Percentiles rank a stretch among this genome's conserved stretches.
These are phyloP conservation scores for Phialophora chinensis DNA, from an alignment of 2,329 filamentous ascomycete genomes.

Conservation along the genomic window DNA sequence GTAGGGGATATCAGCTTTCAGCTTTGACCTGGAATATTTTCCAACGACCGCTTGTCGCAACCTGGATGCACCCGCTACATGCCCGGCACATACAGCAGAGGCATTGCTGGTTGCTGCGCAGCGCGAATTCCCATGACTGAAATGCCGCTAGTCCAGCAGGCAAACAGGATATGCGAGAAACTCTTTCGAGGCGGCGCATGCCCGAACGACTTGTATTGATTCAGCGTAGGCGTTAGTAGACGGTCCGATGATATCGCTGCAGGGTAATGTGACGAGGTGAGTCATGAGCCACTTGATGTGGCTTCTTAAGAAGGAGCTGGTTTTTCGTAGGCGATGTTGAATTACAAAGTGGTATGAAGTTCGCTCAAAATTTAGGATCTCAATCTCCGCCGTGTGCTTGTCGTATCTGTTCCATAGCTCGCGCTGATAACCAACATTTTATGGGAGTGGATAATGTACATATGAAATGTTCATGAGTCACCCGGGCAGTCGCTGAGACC, in stretches of 20 bases:
- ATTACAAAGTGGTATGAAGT: constrained; percentile 7
- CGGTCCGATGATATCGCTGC: background rate
- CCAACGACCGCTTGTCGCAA: background rate
- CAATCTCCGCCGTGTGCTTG: background rate
- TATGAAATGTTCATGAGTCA: constrained; percentile 1
- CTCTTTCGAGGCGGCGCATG: background rate
- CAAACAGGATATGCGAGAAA: background rate
- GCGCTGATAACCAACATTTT: background rate
- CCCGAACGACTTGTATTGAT: background rate
- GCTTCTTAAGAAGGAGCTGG: background rate
- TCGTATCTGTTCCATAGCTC: background rate
- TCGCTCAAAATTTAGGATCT: background rate
- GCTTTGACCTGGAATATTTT: background rate
- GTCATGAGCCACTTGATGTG: background rate
- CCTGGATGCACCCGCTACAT: background rate
- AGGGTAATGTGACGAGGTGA: background rate
- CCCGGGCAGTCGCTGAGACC: constrained; percentile 35
- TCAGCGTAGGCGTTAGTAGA: no score
- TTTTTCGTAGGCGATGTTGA: background rate
- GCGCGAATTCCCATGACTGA: background rate
- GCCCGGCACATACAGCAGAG: no score
- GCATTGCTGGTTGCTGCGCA: background rate
- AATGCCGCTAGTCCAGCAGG: background rate
- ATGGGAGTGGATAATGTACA: constrained; percentile 6
- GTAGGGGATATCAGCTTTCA: background rate